phyloP scores from a whole-genome alignment of 495 filamentous ascomycete genomes.

The Trichoderma parareesei region DNA sequence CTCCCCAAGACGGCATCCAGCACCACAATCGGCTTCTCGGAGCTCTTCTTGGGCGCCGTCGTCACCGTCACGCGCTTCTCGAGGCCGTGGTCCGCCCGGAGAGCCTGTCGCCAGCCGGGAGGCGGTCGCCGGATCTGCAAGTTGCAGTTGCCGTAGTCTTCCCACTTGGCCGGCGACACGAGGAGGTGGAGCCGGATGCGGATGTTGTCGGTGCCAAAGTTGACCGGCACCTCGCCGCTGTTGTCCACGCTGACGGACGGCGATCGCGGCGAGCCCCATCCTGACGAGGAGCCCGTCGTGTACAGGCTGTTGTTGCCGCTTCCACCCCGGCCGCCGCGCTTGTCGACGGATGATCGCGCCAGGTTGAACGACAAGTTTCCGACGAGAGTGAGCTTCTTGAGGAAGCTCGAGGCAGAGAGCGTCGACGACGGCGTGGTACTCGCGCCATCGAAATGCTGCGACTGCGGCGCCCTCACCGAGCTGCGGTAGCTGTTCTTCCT shows the following conservation, averaged over 20 bases:
- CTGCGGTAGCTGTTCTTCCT: conserved; percentile 52
- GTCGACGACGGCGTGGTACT: conserved; percentile 40
- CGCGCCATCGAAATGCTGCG: conserved; percentile 32
- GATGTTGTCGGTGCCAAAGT: conserved; percentile 64
- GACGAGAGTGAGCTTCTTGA: conserved; percentile 45
- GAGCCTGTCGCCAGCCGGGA: conserved; percentile 44
- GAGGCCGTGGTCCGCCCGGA: conserved; percentile 44
- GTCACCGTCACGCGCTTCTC: conserved; percentile 79
- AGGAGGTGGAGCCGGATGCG: conserved; percentile 78
- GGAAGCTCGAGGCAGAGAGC: conserved; percentile 67
- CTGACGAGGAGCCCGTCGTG: conserved; percentile 43
- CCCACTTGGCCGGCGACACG: conserved; percentile 72
- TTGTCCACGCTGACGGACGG: conserved; percentile 46
- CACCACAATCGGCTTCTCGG: conserved; percentile 57
- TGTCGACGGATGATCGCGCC: conserved; percentile 46
- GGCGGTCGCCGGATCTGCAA: conserved; percentile 71
- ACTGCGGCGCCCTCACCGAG: conserved; percentile 40
- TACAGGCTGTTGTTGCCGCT: conserved; percentile 54
- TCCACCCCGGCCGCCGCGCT: conserved; percentile 30
- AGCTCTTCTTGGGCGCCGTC: conserved; percentile 42
- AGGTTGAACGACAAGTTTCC: conserved; percentile 69
- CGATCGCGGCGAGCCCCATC: conserved; percentile 46
- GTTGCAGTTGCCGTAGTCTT: conserved; percentile 77
- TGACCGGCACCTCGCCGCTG: conserved; percentile 52
- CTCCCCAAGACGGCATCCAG: conserved; percentile 79